Percentiles rank a stretch among this genome's conserved stretches.
Evolutionary conservation across 306 rosid species (phyloP).

Genomic region (Rubus parviflorus): DNA sequence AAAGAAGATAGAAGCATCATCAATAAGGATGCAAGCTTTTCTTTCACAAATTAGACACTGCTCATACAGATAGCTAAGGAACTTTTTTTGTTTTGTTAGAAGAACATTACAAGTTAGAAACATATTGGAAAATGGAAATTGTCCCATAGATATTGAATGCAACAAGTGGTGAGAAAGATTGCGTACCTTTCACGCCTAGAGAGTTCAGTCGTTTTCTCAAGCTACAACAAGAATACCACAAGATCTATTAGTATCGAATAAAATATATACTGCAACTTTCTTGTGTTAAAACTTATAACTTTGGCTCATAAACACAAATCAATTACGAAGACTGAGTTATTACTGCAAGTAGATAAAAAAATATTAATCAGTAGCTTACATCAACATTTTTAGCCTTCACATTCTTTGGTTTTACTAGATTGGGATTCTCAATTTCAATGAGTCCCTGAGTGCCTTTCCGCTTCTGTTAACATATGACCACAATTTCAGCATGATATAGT

Average conservation of each 20-base stretch:
- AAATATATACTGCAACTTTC: neutral
- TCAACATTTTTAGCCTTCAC: conserved; percentile 77
- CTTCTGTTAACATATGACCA: conserved; percentile 49
- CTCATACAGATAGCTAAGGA: too few species aligned
- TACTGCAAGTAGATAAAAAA: neutral
- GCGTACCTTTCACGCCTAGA: conserved; percentile 96
- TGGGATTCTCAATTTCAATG: conserved; percentile 93
- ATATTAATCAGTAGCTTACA: conserved; percentile 46
- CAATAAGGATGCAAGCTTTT: neutral
- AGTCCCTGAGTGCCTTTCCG: conserved; percentile 84
- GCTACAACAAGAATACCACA: conserved; percentile 41
- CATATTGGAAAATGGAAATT: neutral
- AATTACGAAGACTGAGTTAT: neutral
- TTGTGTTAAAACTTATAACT: neutral
- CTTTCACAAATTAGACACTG: neutral
- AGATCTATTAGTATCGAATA: neutral
- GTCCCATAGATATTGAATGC: neutral
- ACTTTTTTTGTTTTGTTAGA: too few species aligned
- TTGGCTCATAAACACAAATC: neutral
- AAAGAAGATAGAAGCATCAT: neutral
- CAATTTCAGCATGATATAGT: conserved; percentile 10
- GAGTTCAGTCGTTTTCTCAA: conserved; percentile 82
- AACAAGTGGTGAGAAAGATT: neutral
- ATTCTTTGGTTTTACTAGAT: conserved; percentile 74
- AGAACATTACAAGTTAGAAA: too few species aligned